Evolutionary conservation across 768 basidiomycete species (phyloP).

Genomic region (Phylloporus sp.): DNA sequence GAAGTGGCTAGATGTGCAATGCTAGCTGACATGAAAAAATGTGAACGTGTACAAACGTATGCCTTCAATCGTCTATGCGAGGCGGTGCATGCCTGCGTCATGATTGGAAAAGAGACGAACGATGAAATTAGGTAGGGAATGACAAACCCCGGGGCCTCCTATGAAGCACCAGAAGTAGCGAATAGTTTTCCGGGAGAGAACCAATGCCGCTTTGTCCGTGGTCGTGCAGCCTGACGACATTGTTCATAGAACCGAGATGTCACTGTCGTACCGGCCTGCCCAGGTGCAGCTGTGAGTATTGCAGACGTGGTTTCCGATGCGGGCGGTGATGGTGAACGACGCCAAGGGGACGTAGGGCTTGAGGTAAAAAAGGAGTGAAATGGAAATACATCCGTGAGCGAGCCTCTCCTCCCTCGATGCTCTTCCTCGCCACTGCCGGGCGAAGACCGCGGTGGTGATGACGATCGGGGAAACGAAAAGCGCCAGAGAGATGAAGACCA

Average conservation of each 20-base stretch:
- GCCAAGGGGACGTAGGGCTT: constrained; percentile 32
- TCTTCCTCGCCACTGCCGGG: constrained; percentile 20
- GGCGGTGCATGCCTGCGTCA: constrained; percentile 1
- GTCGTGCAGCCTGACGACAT: constrained; percentile 32
- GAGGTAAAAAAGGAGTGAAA: constrained; percentile 37
- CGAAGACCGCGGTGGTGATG: constrained; percentile 27
- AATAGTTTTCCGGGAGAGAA: constrained; percentile 53
- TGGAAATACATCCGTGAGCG: constrained; percentile 43
- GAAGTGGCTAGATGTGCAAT: constrained; percentile 27
- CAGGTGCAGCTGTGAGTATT: constrained; percentile 28
- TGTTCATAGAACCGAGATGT: constrained; percentile 29
- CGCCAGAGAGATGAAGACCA: constrained; percentile 35
- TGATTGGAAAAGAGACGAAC: constrained; percentile 1
- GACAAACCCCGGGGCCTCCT: constrained; percentile 11
- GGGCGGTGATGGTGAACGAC: constrained; percentile 40
- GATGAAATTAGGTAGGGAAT: constrained; percentile 7
- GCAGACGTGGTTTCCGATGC: constrained; percentile 29
- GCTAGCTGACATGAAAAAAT: constrained; percentile 15
- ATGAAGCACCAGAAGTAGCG: constrained; percentile 38
- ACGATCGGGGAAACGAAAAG: constrained; percentile 32
- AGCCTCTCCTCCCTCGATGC: constrained; percentile 28
- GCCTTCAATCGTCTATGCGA: constrained; percentile 20
- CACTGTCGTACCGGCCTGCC: constrained; percentile 8
- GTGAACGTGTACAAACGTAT: constrained; percentile 20
- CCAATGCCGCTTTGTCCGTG: constrained; percentile 48